Evolutionary conservation across 2,329 filamentous ascomycete genomes (phyloP), one percentile per base, ranked within the genome.

Genomic region (Pestalotiopsis sp.): DNA sequence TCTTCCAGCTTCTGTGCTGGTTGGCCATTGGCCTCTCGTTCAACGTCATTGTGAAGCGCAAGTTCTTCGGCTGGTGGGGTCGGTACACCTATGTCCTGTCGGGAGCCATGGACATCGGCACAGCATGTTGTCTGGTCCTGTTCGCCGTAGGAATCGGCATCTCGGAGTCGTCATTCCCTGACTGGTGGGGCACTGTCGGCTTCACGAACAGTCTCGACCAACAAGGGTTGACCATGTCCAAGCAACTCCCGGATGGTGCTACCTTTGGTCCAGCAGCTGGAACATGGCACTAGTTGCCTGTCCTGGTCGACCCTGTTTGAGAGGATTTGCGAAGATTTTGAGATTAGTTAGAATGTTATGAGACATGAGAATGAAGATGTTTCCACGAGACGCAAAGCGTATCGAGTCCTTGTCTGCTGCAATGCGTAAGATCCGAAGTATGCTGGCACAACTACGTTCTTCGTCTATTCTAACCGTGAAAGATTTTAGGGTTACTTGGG

Each of bases 51-150:
- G 83, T 89, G 68, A 83, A 83, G 64, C 77, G 82, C 68, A 80
- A 81, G 66, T 87, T 78, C 77, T 80, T 82, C n/a, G 86, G 85
- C 31, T 89, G 87, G 87, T 89, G 87, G 87, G 83, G 73, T 75
- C 74, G 74, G 73, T 90, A 89, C 80, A 90, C 89, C 77, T 90
- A 89, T 68, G 82, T 88, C 66, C 79, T 88, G 0, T 89, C 87
- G 9, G 88, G 87, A 0, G 87, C 85, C 4, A 80, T 90, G 56
- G 87, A 89, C 65, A 84, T 86, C 52, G 88, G 87, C 31, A 57
- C 64, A 4, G 64, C 64, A 4, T 58, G 36, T 14, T 66, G 64
- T 31, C 49, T 66, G 17, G 52, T 58, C 3, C 45, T 66, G 17
- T 66, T 36, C 64, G 64, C 64, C 25, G 45, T 66, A 11, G 49